Evolutionary conservation across 2,329 filamentous ascomycete species (phyloP).

Genomic region (Colletotrichum lentis): DNA sequence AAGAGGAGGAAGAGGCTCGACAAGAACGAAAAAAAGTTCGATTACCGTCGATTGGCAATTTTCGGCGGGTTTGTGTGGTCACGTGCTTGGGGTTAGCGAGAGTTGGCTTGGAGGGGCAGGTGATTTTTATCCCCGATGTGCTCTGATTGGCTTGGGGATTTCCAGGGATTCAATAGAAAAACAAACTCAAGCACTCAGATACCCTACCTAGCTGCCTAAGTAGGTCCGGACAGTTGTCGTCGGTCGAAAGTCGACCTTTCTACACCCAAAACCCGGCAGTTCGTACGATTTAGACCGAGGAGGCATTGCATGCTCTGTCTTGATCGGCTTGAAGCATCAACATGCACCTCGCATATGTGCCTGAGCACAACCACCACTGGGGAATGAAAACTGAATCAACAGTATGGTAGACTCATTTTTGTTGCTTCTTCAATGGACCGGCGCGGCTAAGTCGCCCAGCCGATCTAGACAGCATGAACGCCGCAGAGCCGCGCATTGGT

Average conservation of each 20-base stretch:
- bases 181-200: too few relatives aligned
- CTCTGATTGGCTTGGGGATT: slow-evolving; percentile 2
- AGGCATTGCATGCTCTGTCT: slow-evolving; percentile 11
- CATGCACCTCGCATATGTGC: slow-evolving; percentile 26
- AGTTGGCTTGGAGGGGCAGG: neutral
- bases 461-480: neutral
- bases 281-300: neutral
- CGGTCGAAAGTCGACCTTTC: too few relatives aligned
- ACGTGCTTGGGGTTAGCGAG: slow-evolving; percentile 42
- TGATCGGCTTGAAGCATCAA: slow-evolving; percentile 1
- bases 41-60: slow-evolving; percentile 15
- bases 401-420: neutral
- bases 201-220: too few relatives aligned
- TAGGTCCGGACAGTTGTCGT: too few relatives aligned
- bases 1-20: slow-evolving; percentile 34
- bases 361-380: neutral
- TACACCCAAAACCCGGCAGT: neutral
- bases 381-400: neutral
- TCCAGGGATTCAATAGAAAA: neutral
- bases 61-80: slow-evolving; percentile 41
- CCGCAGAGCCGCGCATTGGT: slow-evolving; percentile 18
- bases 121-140: neutral
- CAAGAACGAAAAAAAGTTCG: slow-evolving; percentile 21
- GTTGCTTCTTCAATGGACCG: slow-evolving; percentile 18
- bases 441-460: neutral